Base-by-base conservation (phyloP, 2,329 filamentous ascomycete genomes). In the Chaetothyriales sp. region DNA sequence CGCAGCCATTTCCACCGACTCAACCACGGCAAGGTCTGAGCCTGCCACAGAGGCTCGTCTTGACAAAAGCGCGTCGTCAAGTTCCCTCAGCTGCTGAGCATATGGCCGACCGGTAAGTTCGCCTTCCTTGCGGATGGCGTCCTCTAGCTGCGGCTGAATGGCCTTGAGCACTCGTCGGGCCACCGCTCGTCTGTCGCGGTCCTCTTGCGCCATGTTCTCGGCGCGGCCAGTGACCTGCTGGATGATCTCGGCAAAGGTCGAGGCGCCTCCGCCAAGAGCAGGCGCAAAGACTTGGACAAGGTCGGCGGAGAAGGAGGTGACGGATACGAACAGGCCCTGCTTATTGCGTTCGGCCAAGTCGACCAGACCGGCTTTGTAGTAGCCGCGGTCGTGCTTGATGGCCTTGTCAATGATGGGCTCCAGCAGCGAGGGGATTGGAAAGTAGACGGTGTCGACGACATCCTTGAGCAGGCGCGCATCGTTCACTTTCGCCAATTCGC, bases 401-500 rank as follows among this genome's bases (percentile, higher is more conserved):
- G 88, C 88, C 68, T 85, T 88, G 43, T 89, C 83, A 48, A 95
- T 73, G 25, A 92, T 83, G 3, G 86, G 84, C 63, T 77, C 77
- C 19, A 98, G 76, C 48, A 94, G 70, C 60, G 82, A 82, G 51
- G 83, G 78, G 13, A 95, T 80, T 0, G 92, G 92, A 60, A 97
- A 95, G 69, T 97, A 98, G 60, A 94, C 84, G 37, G 80, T 84
- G 65, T 97, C 85, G 28, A 97, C 79, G 62, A 95, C 83, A 54
- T 83, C 81, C 59, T 81, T 81, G 61, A 97, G 78, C 48, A 89
- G 73, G 63, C 86, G 80, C 13, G 82, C 82, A 52, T 86, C 83
- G 54, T 87, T 80, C 19, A 94, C 73, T 67, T 94, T 94, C 58
- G 81, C 71, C 47, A 74, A 73, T 67, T 97, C 92, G 49, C 89